Base-by-base conservation (phyloP, 208 protist genomes). In the Crithidia bombi region DNA sequence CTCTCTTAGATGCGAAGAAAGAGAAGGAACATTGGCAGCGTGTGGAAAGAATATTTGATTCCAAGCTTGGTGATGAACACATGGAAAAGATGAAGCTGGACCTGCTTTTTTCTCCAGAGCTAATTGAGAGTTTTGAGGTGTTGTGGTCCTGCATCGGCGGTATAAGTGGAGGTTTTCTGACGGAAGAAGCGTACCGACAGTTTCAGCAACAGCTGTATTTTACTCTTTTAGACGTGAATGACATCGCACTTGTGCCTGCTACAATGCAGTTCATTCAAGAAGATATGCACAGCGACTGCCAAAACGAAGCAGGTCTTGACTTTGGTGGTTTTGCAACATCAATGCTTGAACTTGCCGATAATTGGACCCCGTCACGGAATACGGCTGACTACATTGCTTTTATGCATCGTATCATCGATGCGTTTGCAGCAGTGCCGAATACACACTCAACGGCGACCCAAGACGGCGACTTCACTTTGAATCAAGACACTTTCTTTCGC, bases 281-380 rank as follows among this genome's bases (percentile, higher is more conserved):
- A 17, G 89, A 94, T 50, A 86, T 72, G 61, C 56, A 63, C 19
- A 89, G 82, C 59, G 89, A 94, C 52, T 67, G 70, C 35, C 68
- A 72, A 51, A 74, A 56, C 26, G 71, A 73, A 4, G 59, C 26
- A 41, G 85, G 79, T 15, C 70, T 95, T 0, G 57, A 62, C 2
- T 95, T 91, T 76, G 83, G 62, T 25, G 65, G 72, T 25, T 95
- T 92, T 68, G 78, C 77, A 14, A 35, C 85, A 39, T 90, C 83
- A 0, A 85, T 92, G 70, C 76, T 95, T 12, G 86, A 95, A 64
- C 55, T 92, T 17, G 87, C 81, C 0, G 90, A 95, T 41, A 95
- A 95, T 49, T 95, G 87, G 86, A 86, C 83, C 0, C 63, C 32
- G 11, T 72, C 75, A 28, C 57, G 90, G 14, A 50, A 66, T 5